Evolutionary conservation across 2,329 filamentous ascomycete genomes (phyloP).

Genomic region (Aureobasidium sp.): DNA sequence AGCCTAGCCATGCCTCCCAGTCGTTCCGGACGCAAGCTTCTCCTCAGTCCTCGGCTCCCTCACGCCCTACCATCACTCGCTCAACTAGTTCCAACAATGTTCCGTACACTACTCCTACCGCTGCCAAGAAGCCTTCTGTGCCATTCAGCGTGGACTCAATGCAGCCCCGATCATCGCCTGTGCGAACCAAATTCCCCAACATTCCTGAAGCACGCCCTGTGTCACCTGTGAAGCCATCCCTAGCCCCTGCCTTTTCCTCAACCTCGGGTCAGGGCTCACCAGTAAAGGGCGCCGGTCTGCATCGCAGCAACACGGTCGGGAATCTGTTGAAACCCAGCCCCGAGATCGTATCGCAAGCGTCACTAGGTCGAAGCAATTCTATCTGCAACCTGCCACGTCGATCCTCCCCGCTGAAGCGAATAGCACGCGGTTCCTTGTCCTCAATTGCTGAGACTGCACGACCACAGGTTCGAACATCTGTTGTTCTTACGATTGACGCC

Average conservation of each 20-base stretch:
- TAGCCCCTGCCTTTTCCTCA: constrained; percentile 3
- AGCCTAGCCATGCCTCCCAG: not conserved
- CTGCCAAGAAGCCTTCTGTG: not conserved
- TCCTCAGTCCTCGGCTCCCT: not conserved
- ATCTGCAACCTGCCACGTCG: constrained; percentile 34
- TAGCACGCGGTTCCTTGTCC: constrained; percentile 30
- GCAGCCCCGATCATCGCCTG: constrained; percentile 34
- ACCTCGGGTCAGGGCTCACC: not conserved
- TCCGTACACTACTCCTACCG: constrained; percentile 3
- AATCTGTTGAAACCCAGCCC: constrained; percentile 19
- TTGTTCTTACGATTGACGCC: constrained; percentile 41
- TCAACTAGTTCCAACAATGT: constrained; percentile 24
- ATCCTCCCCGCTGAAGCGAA: constrained; percentile 41
- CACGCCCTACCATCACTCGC: not conserved
- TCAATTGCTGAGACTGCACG: constrained; percentile 41
- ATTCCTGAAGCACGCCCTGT: not conserved
- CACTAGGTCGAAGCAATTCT: constrained; percentile 24
- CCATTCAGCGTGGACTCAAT: constrained; percentile 41
- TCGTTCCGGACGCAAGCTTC: not conserved
- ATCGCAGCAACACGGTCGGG: constrained; percentile 42
- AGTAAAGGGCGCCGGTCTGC: constrained; percentile 24
- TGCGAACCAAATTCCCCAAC: constrained; percentile 19
- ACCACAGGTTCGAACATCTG: constrained; percentile 33
- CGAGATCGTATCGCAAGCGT: constrained; percentile 19
- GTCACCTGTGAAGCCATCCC: not conserved